A percentile compares a stretch with the other conserved stretches of the same genome.
These are phyloP conservation scores for Hypoxylon sp. DNA, from an alignment of 2,329 filamentous ascomycete genomes.

Conservation along the genomic window DNA sequence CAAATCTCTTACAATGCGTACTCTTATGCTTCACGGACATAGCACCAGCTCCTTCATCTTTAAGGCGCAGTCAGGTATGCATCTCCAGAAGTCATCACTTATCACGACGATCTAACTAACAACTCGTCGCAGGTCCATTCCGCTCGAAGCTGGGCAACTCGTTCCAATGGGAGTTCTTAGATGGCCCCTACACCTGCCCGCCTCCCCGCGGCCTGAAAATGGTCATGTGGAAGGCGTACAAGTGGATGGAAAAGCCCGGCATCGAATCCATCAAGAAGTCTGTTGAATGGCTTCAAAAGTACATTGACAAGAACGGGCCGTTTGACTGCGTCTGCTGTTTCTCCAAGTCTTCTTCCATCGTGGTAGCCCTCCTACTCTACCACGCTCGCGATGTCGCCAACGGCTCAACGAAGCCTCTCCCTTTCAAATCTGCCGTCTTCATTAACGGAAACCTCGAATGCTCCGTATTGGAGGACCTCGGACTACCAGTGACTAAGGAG, in stretches of 20 bases:
- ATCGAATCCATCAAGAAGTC: slow-evolving; percentile 21
- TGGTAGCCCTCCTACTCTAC: slow-evolving; percentile 26
- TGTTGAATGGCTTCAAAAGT: slow-evolving; percentile 41
- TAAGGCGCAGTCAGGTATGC: slow-evolving; percentile 56
- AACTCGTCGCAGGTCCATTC: slow-evolving; percentile 52
- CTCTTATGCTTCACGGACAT: slow-evolving; percentile 58
- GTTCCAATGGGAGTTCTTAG: slow-evolving; percentile 56
- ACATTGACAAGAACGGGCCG: slow-evolving; percentile 47
- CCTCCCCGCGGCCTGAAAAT: slow-evolving; percentile 39
- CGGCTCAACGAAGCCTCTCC: slow-evolving; percentile 25
- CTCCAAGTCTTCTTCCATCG: slow-evolving; percentile 50
- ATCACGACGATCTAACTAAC: slow-evolving; percentile 9
- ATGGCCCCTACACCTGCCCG: slow-evolving; percentile 53
- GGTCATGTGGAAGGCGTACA: slow-evolving; percentile 28
- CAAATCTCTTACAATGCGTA: slow-evolving; percentile 48
- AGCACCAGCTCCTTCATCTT: slow-evolving; percentile 58
- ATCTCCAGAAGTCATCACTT: not conserved
- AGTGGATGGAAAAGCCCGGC: slow-evolving; percentile 19
- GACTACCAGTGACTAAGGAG: slow-evolving; percentile 16
- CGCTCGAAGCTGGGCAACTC: slow-evolving; percentile 53
- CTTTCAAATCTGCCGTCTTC: slow-evolving; percentile 27
- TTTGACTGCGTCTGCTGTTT: slow-evolving; percentile 58
- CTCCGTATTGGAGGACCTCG: slow-evolving; percentile 27
- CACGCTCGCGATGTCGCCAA: slow-evolving; percentile 17
- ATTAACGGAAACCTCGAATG: slow-evolving; percentile 28